phyloP scores from a whole-genome alignment of 2,329 filamentous ascomycete species.

The Dendryphion nanum region DNA sequence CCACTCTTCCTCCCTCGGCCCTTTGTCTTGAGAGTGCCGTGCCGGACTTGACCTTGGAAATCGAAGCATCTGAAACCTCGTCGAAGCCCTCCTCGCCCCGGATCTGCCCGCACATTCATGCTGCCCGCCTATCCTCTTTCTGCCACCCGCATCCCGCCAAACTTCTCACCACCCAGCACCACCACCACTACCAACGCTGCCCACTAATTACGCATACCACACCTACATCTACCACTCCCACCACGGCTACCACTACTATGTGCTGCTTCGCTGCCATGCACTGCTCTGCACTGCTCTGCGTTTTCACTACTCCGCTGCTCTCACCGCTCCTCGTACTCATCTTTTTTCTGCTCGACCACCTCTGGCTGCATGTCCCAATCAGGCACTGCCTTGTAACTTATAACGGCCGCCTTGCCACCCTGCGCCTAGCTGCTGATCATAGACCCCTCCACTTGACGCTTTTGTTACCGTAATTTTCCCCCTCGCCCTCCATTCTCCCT shows the following conservation, averaged over 20 bases:
- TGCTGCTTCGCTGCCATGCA: no score
- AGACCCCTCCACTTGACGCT: neutral
- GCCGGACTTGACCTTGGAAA: conserved; percentile 4
- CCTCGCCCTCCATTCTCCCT: neutral
- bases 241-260: no score
- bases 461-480: conserved; percentile 6
- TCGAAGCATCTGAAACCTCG: conserved; percentile 16
- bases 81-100: conserved; percentile 26
- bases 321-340: neutral
- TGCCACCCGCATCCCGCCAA: no score
- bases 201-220: no score
- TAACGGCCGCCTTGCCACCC: conserved; percentile 11
- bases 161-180: no score
- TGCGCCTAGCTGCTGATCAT: conserved; percentile 7
- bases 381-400: conserved; percentile 1
- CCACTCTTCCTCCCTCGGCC: conserved; percentile 1
- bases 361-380: neutral
- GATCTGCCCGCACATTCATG: conserved; percentile 23
- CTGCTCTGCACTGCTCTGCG: no score
- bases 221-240: no score
- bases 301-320: no score
- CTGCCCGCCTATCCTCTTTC: no score
- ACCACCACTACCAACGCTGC: no score
- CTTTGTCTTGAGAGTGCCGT: neutral
- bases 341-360: conserved; percentile 5